Evolutionary conservation across 2,329 filamentous ascomycete genomes (phyloP).

Genomic region (Xylariaceae sp.): DNA sequence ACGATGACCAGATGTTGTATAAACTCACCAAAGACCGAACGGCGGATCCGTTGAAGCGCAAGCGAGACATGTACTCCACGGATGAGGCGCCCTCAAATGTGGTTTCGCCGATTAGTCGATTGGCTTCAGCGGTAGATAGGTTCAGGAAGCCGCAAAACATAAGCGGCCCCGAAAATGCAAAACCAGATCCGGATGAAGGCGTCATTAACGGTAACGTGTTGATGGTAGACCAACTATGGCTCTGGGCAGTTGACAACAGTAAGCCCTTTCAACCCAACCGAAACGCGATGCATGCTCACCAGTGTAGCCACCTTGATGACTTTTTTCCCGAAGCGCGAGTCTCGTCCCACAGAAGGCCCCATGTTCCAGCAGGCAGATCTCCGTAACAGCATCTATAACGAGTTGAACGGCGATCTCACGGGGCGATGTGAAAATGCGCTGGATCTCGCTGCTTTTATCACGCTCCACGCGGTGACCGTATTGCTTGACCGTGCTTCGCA

Average conservation of each 20-base stretch:
- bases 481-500: slow-evolving; percentile 57
- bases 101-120: slow-evolving; percentile 23
- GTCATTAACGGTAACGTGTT: slow-evolving; percentile 54
- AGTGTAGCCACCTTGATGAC: slow-evolving; percentile 46
- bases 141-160: slow-evolving; percentile 18
- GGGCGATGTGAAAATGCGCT: slow-evolving; percentile 58
- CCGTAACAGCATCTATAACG: slow-evolving; percentile 61
- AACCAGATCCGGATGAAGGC: slow-evolving; percentile 33
- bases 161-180: slow-evolving; percentile 31
- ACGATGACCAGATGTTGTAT: slow-evolving; percentile 65
- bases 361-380: slow-evolving; percentile 58
- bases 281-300: neutral
- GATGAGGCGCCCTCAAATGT: slow-evolving; percentile 13
- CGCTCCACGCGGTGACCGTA: slow-evolving; percentile 58
- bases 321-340: slow-evolving; percentile 54
- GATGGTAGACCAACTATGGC: slow-evolving; percentile 66
- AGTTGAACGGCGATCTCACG: slow-evolving; percentile 61
- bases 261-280: slow-evolving; percentile 24
- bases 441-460: slow-evolving; percentile 59
- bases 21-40: slow-evolving; percentile 54
- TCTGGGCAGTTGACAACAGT: slow-evolving; percentile 55
- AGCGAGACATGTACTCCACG: slow-evolving; percentile 27
- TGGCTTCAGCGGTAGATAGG: slow-evolving; percentile 21
- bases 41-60: slow-evolving; percentile 21
- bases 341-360: slow-evolving; percentile 50